Evolutionary conservation across 2,329 filamentous ascomycete genomes (phyloP), one percentile per base, ranked within the genome.

Genomic region (Colletotrichum caudatum): DNA sequence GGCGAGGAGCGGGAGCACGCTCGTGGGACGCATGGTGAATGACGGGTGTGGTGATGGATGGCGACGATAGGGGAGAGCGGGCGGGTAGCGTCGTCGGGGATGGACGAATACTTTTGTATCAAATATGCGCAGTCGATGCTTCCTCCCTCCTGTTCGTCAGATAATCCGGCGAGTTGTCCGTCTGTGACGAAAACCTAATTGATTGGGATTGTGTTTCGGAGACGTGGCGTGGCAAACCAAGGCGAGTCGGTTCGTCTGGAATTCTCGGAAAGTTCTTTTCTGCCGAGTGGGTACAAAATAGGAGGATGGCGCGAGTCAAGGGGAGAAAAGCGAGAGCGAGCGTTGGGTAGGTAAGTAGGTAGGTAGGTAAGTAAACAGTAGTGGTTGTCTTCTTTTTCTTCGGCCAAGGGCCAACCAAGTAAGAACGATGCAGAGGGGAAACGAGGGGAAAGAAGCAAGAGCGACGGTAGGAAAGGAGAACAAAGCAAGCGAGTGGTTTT

Each of bases 1-100:
- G 73, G 88, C 76, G 68, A 89, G 78, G 71, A 88, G 77, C 76
- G 84, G 81, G 44, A 87, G 71, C 61, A 85, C 75, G 69, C 82
- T 82, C 65, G 79, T 80, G 37, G 83, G 79, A 77, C 85, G 84
- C 88, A 90, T 89, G 67, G 63, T 81, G 78, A 50, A 57, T 71
- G 29, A 12, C 29, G 16, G 29, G 4, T 18, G 16, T 20, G 9
- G 3, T 35, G 29, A 16, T 44, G 12, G 5, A 29, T 12, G 37
- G 20, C 18, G n/a, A 16, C 11, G 23, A 18, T 53, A 29, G 9
- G 35, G 26, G 9, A 20, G 44, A 48, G n/a, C 20, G n/a, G 12
- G n/a, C 20, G n/a, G 12, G 12, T 44, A 23, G 12, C 20, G 46
- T 37, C 60, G 39, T 35, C 37, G 58, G 57, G 11, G n/a, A 68